Evolutionary conservation across 805 yeast species (phyloP).

Genomic region (Sungouiozyma intestinalis): DNA sequence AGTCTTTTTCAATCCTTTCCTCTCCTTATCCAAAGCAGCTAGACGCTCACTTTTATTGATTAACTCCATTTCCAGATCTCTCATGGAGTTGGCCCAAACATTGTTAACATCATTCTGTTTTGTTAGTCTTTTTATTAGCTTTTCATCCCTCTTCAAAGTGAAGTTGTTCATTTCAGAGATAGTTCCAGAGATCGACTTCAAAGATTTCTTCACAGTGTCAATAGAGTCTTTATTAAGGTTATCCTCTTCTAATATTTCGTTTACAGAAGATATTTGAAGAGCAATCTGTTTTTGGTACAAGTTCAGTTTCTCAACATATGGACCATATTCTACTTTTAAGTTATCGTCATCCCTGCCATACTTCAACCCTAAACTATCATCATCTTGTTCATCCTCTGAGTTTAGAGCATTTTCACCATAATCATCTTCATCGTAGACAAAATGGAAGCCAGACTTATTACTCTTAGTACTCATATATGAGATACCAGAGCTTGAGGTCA

Average conservation of each 20-base stretch:
- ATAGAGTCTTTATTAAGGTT: slow-evolving; percentile 15
- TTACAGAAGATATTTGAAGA: slow-evolving; percentile 38
- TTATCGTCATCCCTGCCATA: slow-evolving; percentile 23
- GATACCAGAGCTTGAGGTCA: slow-evolving; percentile 5
- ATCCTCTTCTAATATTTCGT: slow-evolving; percentile 32
- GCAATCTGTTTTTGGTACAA: slow-evolving; percentile 39
- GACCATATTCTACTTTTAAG: slow-evolving; percentile 30
- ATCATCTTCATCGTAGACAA: slow-evolving; percentile 30
- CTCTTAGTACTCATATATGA: slow-evolving; percentile 5
- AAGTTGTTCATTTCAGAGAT: slow-evolving; percentile 22
- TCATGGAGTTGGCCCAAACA: slow-evolving; percentile 66
- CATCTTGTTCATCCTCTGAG: slow-evolving; percentile 29
- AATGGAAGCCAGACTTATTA: slow-evolving; percentile 2
- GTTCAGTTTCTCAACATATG: slow-evolving; percentile 36
- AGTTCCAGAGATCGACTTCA: slow-evolving; percentile 17
- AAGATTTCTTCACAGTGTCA: slow-evolving; percentile 20
- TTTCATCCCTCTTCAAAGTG: slow-evolving; percentile 32
- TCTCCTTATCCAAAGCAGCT: slow-evolving; percentile 51
- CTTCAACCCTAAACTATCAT: slow-evolving; percentile 17
- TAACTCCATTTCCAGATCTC: slow-evolving; percentile 58
- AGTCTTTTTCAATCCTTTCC: slow-evolving; percentile 46
- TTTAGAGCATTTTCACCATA: slow-evolving; percentile 33
- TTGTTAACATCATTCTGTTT: slow-evolving; percentile 61
- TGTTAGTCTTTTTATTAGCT: slow-evolving; percentile 37
- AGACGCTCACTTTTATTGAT: slow-evolving; percentile 49